phyloP scores from a whole-genome alignment of 176 grass and related monocot genomes.

The Leersia perrieri region DNA sequence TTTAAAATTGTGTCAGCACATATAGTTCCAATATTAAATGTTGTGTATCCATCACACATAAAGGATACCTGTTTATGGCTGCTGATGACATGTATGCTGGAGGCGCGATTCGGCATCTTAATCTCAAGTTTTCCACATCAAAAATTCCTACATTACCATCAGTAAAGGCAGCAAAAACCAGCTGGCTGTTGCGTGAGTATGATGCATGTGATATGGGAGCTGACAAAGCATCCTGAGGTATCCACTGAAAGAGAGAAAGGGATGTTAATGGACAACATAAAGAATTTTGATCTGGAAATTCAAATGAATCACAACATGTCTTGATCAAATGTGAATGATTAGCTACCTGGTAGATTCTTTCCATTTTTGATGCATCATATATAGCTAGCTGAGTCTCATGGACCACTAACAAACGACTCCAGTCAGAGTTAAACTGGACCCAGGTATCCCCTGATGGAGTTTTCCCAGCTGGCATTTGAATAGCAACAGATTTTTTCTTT shows the following conservation, averaged over 20 bases:
- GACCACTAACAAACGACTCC: slow-evolving; percentile 83
- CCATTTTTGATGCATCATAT: slow-evolving; percentile 86
- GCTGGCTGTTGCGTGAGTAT: slow-evolving; percentile 82
- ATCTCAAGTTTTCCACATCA: slow-evolving; percentile 82
- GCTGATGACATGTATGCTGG: slow-evolving; percentile 57
- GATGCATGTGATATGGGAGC: slow-evolving; percentile 76
- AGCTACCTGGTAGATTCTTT: slow-evolving; percentile 78
- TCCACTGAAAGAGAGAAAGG: slow-evolving; percentile 70
- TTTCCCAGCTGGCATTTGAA: slow-evolving; percentile 84
- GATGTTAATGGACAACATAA: slow-evolving; percentile 15
- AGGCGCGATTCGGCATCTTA: slow-evolving; percentile 79
- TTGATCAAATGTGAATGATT: slow-evolving; percentile 15
- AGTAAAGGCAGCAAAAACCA: slow-evolving; percentile 81
- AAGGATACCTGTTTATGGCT: slow-evolving; percentile 52
- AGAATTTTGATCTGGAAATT: no score
- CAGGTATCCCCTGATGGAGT: slow-evolving; percentile 70
- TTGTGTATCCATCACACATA: slow-evolving; percentile 3
- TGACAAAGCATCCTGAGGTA: slow-evolving; percentile 71
- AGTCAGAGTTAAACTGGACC: slow-evolving; percentile 90
- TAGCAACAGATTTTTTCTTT: slow-evolving; percentile 70
- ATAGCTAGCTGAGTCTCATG: slow-evolving; percentile 95
- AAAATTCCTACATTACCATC: slow-evolving; percentile 90
- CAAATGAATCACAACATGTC: neutral
- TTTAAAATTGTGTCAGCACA: slow-evolving; percentile 15
- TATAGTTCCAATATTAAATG: neutral